These are phyloP conservation scores for Ascochyta pisi DNA, from an alignment of 2,329 filamentous ascomycete species.

Conservation along the genomic window DNA sequence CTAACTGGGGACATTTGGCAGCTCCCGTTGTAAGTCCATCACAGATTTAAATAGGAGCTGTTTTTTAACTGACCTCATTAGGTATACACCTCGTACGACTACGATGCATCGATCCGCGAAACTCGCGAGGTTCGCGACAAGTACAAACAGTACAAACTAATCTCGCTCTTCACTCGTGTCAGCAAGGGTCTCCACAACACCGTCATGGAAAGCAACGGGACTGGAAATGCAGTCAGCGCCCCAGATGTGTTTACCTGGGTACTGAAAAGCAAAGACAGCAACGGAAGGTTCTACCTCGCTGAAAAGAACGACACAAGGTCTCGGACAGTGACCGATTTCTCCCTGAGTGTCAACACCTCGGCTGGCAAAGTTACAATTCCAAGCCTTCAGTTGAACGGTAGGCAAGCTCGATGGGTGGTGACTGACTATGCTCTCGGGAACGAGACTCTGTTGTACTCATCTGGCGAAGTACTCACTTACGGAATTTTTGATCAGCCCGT, in stretches of 20 bases:
- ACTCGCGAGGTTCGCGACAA: slow-evolving; percentile 62
- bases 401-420: slow-evolving; percentile 62
- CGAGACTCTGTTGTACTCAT: slow-evolving; percentile 58
- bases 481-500: slow-evolving; percentile 56
- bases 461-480: slow-evolving; percentile 60
- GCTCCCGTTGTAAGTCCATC: slow-evolving; percentile 36
- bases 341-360: slow-evolving; percentile 58
- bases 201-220: slow-evolving; percentile 63
- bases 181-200: slow-evolving; percentile 60
- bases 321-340: slow-evolving; percentile 54
- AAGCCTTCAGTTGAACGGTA: slow-evolving; percentile 58
- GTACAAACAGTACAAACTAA: slow-evolving; percentile 62
- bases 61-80: slow-evolving; percentile 5
- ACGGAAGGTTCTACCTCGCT: slow-evolving; percentile 60
- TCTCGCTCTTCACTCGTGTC: slow-evolving; percentile 62
- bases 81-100: slow-evolving; percentile 58
- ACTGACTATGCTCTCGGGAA: slow-evolving; percentile 60
- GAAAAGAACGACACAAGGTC: slow-evolving; percentile 58
- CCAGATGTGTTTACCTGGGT: slow-evolving; percentile 59
- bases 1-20: slow-evolving; percentile 61
- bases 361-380: slow-evolving; percentile 53
- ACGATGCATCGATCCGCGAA: slow-evolving; percentile 60
- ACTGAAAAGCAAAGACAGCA: slow-evolving; percentile 58
- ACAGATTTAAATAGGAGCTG: not conserved
- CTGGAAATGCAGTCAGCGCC: slow-evolving; percentile 53